These are phyloP conservation scores for Silene vulgaris DNA, from an alignment of 179 eudicot species.

Conservation along the genomic window DNA sequence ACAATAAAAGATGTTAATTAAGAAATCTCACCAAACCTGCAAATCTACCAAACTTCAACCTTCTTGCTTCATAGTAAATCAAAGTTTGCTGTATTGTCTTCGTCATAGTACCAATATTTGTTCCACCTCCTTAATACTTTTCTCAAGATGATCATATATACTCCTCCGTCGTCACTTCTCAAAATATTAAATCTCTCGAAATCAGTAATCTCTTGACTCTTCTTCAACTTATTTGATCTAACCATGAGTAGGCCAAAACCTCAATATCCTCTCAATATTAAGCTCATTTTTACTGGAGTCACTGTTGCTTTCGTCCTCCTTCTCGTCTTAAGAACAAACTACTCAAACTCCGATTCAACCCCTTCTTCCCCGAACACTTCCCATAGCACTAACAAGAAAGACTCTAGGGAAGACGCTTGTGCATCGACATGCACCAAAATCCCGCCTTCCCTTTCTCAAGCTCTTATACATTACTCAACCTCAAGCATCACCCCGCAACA, in stretches of 20 bases:
- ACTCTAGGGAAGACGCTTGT: conserved; percentile 25
- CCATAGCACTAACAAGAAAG: conserved; percentile 3
- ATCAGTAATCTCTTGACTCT: neutral
- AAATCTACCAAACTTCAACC: conserved; percentile 31
- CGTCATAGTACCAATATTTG: conserved; percentile 26
- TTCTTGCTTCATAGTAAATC: conserved; percentile 46
- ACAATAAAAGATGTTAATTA: neutral
- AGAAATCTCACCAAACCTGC: conserved; percentile 27
- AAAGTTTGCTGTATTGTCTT: conserved; percentile 42
- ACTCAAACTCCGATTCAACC: conserved; percentile 27
- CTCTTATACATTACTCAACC: conserved; percentile 77
- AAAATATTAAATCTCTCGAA: neutral
- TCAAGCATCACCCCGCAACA: conserved; percentile 92
- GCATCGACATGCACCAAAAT: conserved; percentile 52
- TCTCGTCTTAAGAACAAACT: conserved; percentile 47
- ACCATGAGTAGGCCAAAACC: conserved; percentile 47
- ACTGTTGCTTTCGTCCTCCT: conserved; percentile 45
- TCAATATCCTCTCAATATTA: conserved; percentile 42
- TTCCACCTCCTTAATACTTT: neutral
- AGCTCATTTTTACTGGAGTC: conserved; percentile 46
- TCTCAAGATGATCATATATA: neutral
- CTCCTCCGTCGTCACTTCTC: neutral
- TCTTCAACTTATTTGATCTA: neutral
- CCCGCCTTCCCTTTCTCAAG: conserved; percentile 58
- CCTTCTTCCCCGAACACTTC: conserved; percentile 11